Evolutionary conservation across 2,329 filamentous ascomycete genomes (phyloP).

Genomic region (Colletotrichum abscissum): DNA sequence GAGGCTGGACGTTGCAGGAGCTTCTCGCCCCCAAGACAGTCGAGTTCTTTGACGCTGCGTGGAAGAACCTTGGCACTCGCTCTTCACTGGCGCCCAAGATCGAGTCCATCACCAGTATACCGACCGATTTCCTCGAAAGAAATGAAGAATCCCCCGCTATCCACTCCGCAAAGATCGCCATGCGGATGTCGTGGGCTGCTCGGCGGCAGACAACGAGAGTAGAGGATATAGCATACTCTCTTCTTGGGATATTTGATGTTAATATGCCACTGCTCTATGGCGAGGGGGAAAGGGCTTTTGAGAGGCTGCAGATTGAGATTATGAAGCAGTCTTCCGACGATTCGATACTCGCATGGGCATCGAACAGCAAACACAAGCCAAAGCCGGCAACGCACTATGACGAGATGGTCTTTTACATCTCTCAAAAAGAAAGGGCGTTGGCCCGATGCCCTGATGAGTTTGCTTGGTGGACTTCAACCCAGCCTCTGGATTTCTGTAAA

Average conservation of each 20-base stretch:
- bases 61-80: conserved; percentile 26
- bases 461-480: too few species aligned
- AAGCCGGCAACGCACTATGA: too few species aligned
- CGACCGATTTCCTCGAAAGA: not conserved
- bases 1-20: conserved; percentile 42
- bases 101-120: not conserved
- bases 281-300: conserved; percentile 41
- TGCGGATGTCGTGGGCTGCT: not conserved
- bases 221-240: conserved; percentile 43
- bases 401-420: too few species aligned
- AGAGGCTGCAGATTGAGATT: conserved; percentile 42
- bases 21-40: conserved; percentile 40
- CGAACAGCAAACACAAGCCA: not conserved
- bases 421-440: too few species aligned
- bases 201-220: not conserved
- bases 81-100: conserved; percentile 36
- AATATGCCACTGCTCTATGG: conserved; percentile 44
- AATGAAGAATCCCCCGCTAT: not conserved
- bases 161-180: too few species aligned
- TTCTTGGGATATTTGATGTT: conserved; percentile 44
- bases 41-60: conserved; percentile 37
- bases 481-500: not conserved
- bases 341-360: conserved; percentile 37
- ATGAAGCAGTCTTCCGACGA: conserved; percentile 27
- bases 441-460: too few species aligned